phyloP scores from a whole-genome alignment of 345 rosid species.

The Psidium friedrichsthalianum region DNA sequence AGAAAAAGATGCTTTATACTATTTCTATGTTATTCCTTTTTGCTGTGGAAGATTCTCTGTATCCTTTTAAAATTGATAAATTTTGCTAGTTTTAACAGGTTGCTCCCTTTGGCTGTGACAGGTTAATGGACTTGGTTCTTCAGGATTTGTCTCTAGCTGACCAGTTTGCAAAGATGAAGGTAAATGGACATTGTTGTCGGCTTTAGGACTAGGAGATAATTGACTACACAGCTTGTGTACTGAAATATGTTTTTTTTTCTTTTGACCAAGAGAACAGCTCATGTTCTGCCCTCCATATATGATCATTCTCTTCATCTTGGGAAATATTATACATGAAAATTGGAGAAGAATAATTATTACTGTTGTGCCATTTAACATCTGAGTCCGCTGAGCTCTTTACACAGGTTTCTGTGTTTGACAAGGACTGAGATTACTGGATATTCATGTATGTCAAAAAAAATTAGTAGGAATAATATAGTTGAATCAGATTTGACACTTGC shows the following conservation, averaged over 20 bases:
- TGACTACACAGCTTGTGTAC: background rate
- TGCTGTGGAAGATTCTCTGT: background rate
- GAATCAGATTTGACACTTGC: background rate
- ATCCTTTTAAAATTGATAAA: background rate
- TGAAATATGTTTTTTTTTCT: background rate
- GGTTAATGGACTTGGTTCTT: slow-evolving; percentile 87
- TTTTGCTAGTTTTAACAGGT: background rate
- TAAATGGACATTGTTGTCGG: slow-evolving; percentile 3
- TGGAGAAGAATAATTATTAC: background rate
- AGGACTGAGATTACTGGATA: background rate
- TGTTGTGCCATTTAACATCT: background rate
- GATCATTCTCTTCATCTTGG: background rate
- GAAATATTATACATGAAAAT: background rate
- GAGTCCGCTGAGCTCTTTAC: background rate
- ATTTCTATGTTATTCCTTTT: background rate
- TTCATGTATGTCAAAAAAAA: background rate
- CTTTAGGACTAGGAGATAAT: background rate
- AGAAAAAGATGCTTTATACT: background rate
- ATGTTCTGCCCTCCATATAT: background rate
- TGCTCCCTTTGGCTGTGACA: slow-evolving; percentile 9
- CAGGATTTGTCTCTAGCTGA: slow-evolving; percentile 84
- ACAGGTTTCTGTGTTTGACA: background rate
- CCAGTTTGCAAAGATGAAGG: slow-evolving; percentile 87
- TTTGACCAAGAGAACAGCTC: background rate
- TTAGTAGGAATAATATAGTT: background rate